Evolutionary conservation across 257 asterid species (phyloP).

Genomic region (Capsicum rhomboideum): DNA sequence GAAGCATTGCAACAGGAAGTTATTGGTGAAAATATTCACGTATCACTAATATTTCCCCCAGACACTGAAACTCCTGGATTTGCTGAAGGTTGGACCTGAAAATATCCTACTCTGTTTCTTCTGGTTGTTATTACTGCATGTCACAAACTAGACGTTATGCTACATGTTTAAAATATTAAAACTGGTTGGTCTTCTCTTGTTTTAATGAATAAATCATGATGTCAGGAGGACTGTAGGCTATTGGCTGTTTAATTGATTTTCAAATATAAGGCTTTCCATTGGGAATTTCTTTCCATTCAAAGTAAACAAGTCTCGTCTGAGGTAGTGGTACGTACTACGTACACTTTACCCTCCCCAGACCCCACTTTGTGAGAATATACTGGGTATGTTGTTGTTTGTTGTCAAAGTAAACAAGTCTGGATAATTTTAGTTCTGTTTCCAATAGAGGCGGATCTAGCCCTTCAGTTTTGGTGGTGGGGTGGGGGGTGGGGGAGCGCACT

Average conservation of each 20-base stretch:
- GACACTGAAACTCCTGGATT: conserved; percentile 97
- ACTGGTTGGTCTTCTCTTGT: no score
- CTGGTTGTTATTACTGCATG: neutral
- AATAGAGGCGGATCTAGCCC: neutral
- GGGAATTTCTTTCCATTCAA: neutral
- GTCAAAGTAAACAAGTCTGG: neutral
- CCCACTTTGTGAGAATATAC: no score
- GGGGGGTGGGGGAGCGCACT: neutral
- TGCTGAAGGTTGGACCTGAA: conserved; percentile 50
- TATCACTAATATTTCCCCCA: conserved; percentile 89
- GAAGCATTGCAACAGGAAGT: conserved; percentile 93
- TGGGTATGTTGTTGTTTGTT: no score
- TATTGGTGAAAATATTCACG: conserved; percentile 71
- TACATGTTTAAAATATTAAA: neutral
- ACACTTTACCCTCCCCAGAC: no score
- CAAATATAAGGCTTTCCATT: neutral
- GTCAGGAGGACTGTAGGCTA: neutral
- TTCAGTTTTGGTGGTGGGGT: neutral
- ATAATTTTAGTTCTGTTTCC: neutral
- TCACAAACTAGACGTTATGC: neutral
- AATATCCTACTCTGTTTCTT: neutral
- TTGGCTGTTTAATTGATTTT: neutral
- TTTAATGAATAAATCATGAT: no score
- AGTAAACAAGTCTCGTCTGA: no score
- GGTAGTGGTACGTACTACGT: no score